Evolutionary conservation across 163 green algal species (phyloP).

Genomic region (Volvox carteri): DNA sequence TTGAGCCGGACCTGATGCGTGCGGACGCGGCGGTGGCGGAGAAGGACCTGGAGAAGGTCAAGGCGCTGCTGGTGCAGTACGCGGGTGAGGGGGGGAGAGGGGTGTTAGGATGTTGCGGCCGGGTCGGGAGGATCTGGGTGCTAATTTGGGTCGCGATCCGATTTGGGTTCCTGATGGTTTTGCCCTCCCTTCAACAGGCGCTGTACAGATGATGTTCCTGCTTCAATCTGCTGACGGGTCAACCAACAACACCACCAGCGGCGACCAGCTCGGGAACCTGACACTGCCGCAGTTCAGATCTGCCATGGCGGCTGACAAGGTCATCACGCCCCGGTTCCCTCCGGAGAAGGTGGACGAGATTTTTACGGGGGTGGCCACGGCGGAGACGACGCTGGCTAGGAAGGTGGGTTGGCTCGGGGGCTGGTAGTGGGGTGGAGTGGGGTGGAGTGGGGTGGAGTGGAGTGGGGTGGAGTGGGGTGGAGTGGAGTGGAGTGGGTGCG

Average conservation of each 20-base stretch:
- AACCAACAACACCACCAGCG: constrained; percentile 59
- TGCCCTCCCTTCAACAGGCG: constrained; percentile 56
- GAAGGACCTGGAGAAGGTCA: constrained; percentile 70
- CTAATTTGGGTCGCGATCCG: too few relatives aligned
- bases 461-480: too few relatives aligned
- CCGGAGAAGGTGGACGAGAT: constrained; percentile 79
- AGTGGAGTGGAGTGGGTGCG: too few relatives aligned
- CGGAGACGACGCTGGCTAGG: constrained; percentile 60
- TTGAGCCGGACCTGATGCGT: constrained; percentile 66
- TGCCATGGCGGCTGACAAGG: constrained; percentile 69
- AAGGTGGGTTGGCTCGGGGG: constrained; percentile 54
- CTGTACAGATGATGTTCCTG: constrained; percentile 82
- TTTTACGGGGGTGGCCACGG: constrained; percentile 70
- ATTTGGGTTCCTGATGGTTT: neutral
- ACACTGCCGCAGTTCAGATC: constrained; percentile 81
- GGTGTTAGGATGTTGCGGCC: neutral
- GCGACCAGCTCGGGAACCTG: constrained; percentile 74
- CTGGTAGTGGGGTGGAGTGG: too few relatives aligned
- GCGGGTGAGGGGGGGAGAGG: constrained; percentile 59
- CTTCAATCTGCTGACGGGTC: constrained; percentile 72
- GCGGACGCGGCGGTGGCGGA: constrained; percentile 55
- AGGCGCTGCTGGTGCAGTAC: constrained; percentile 78
- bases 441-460: too few relatives aligned
- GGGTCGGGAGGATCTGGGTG: neutral
- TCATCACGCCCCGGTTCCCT: constrained; percentile 65